A percentile compares a stretch with the other conserved stretches of the same genome.
Conservation (phyloP, 2,329 filamentous ascomycete species). For the Exophiala oligosperma region DNA sequence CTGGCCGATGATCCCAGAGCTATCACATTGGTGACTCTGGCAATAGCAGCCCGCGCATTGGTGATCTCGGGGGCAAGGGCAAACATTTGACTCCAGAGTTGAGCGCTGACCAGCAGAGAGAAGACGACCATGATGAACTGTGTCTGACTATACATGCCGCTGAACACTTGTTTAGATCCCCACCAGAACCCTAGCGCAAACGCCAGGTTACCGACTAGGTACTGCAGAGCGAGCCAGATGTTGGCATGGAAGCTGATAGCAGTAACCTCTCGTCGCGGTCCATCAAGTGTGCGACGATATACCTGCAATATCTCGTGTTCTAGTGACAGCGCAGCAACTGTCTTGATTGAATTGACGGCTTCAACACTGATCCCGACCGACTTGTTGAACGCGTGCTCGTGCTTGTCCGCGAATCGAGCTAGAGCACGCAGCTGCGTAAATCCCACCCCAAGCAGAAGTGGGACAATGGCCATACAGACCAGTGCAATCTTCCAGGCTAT, state of each 20-base stretch:
- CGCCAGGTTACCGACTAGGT: constrained; percentile 37
- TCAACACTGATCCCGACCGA: constrained; percentile 55
- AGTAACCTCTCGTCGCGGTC: constrained; percentile 50
- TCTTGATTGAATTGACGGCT: constrained; percentile 53
- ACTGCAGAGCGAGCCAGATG: constrained; percentile 47
- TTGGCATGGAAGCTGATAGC: constrained; percentile 48
- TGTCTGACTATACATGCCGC: constrained; percentile 65
- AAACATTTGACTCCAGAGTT: constrained; percentile 35
- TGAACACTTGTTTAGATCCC: constrained; percentile 68
- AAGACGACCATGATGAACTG: constrained; percentile 62
- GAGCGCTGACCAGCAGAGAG: constrained; percentile 38
- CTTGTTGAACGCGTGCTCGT: constrained; percentile 52
- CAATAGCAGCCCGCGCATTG: constrained; percentile 81
- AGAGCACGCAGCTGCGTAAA: constrained; percentile 43
- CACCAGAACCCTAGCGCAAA: constrained; percentile 66
- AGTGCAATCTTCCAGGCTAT: constrained; percentile 75
- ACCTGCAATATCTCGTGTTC: constrained; percentile 51
- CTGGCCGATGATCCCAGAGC: constrained; percentile 55
- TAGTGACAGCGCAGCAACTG: constrained; percentile 52
- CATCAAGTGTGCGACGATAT: constrained; percentile 47
- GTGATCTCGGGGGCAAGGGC: constrained; percentile 60
- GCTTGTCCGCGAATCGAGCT: constrained; percentile 57
- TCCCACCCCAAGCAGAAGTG: constrained; percentile 67
- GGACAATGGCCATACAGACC: constrained; percentile 69
- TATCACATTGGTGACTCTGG: constrained; percentile 70